Conservation (phyloP, 108 stramenopile species). For the Thalassiosira profunda region DNA sequence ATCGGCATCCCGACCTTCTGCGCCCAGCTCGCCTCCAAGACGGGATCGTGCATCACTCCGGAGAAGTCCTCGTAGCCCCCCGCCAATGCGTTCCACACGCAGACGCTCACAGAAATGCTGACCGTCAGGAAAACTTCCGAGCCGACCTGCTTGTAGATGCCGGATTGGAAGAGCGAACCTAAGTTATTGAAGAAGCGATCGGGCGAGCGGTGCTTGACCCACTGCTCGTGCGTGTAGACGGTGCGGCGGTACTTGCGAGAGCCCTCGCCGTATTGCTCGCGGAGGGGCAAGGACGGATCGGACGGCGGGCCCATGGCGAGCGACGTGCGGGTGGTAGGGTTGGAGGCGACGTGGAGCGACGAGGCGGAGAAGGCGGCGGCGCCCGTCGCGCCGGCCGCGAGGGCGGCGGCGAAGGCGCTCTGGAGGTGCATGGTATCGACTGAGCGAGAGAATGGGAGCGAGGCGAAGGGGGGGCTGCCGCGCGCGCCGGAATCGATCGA, state of each 20-base stretch:
- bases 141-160: slow-evolving; percentile 48
- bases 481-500: too few species aligned
- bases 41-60: slow-evolving; percentile 41
- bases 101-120: slow-evolving; percentile 40
- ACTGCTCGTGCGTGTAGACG: slow-evolving; percentile 77
- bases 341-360: too few species aligned
- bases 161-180: slow-evolving; percentile 35
- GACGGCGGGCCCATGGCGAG: neutral
- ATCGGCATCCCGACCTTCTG: slow-evolving; percentile 47
- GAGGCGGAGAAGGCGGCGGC: too few species aligned
- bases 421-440: too few species aligned
- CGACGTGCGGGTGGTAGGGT: too few species aligned
- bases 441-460: too few species aligned
- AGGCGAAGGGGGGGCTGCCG: too few species aligned
- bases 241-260: slow-evolving; percentile 68
- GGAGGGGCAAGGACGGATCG: neutral
- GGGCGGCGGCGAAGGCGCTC: too few species aligned
- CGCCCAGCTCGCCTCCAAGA: slow-evolving; percentile 24
- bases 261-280: slow-evolving; percentile 52
- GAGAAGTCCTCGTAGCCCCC: slow-evolving; percentile 52
- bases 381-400: too few species aligned
- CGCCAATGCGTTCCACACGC: slow-evolving; percentile 41
- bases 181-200: slow-evolving; percentile 60
- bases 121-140: slow-evolving; percentile 48
- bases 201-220: slow-evolving; percentile 62